Evolutionary conservation across 192 early-diverging fungal species (phyloP).

Genomic region (Pilobolus umbonatus): DNA sequence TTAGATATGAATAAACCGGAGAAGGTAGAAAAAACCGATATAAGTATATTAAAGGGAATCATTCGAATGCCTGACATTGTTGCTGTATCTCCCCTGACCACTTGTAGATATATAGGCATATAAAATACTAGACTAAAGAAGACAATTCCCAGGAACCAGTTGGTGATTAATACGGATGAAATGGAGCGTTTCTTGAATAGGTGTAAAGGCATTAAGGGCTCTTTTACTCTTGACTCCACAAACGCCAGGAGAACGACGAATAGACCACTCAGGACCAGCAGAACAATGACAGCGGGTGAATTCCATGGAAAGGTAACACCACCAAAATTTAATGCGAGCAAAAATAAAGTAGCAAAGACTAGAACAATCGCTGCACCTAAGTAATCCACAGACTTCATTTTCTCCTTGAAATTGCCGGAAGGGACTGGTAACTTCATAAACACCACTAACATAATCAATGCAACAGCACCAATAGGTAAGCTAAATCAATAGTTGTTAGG

Average conservation of each 20-base stretch:
- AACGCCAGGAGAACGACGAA: constrained; percentile 34
- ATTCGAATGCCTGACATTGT: constrained; percentile 34
- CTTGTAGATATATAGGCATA: constrained; percentile 34
- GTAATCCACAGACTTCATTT: constrained; percentile 59
- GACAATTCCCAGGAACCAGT: constrained; percentile 33
- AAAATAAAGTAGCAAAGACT: constrained; percentile 45
- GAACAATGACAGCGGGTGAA: constrained; percentile 44
- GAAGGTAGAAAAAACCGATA: constrained; percentile 16
- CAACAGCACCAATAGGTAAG: constrained; percentile 32
- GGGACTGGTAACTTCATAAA: constrained; percentile 27
- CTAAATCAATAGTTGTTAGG: constrained; percentile 6
- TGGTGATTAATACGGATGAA: constrained; percentile 13
- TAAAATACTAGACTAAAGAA: constrained; percentile 36
- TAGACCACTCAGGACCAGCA: constrained; percentile 37
- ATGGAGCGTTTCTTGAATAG: constrained; percentile 51
- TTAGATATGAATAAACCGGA: constrained; percentile 27
- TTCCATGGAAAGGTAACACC: constrained; percentile 52
- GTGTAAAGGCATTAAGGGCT: constrained; percentile 58
- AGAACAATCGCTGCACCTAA: constrained; percentile 37
- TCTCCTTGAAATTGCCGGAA: constrained; percentile 33
- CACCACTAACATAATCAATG: constrained; percentile 43
- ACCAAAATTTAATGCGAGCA: constrained; percentile 64
- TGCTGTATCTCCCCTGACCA: constrained; percentile 63
- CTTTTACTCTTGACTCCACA: constrained; percentile 48
- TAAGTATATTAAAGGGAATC: constrained; percentile 31